phyloP scores from a whole-genome alignment of 2,329 filamentous ascomycete genomes.

The Penicillium sp. region DNA sequence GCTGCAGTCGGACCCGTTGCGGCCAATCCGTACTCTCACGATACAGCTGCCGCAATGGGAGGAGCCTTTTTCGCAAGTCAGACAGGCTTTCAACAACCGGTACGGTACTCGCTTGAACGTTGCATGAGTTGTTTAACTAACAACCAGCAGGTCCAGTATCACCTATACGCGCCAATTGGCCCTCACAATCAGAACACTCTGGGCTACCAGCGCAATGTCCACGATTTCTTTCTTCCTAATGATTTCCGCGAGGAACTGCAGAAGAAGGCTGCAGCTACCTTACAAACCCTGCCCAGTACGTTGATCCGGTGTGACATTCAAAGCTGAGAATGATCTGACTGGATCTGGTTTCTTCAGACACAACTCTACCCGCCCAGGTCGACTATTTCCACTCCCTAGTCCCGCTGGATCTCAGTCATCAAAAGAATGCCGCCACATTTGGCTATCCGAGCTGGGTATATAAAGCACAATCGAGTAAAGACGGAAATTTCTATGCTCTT shows the following conservation, averaged over 20 bases:
- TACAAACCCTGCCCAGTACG: constrained; percentile 76
- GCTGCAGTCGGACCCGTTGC: constrained; percentile 45
- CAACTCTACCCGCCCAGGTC: constrained; percentile 66
- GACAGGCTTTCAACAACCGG: constrained; percentile 59
- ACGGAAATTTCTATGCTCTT: constrained; percentile 81
- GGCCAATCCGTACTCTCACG: constrained; percentile 73
- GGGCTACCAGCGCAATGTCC: constrained; percentile 77
- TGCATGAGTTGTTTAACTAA: constrained; percentile 6
- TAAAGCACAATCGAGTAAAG: constrained; percentile 84
- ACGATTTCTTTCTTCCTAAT: constrained; percentile 89
- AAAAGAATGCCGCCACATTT: constrained; percentile 73
- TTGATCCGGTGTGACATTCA: constrained; percentile 8
- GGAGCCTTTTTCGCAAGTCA: constrained; percentile 62
- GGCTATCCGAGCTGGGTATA: constrained; percentile 92
- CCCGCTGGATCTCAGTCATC: constrained; percentile 73
- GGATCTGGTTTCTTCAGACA: constrained; percentile 41
- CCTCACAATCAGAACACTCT: constrained; percentile 75
- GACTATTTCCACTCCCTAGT: constrained; percentile 92
- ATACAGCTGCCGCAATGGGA: constrained; percentile 53
- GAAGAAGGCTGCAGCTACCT: constrained; percentile 76
- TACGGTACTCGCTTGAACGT: constrained; percentile 32
- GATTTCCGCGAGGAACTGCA: constrained; percentile 81
- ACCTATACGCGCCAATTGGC: constrained; percentile 83
- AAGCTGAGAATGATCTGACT: constrained; percentile 6
- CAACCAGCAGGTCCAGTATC: constrained; percentile 66